A percentile compares a stretch with the other conserved stretches of the same genome.
Conservation (phyloP, 225 moss, liverwort and hornwort species). For the Pleurozium schreberi region DNA sequence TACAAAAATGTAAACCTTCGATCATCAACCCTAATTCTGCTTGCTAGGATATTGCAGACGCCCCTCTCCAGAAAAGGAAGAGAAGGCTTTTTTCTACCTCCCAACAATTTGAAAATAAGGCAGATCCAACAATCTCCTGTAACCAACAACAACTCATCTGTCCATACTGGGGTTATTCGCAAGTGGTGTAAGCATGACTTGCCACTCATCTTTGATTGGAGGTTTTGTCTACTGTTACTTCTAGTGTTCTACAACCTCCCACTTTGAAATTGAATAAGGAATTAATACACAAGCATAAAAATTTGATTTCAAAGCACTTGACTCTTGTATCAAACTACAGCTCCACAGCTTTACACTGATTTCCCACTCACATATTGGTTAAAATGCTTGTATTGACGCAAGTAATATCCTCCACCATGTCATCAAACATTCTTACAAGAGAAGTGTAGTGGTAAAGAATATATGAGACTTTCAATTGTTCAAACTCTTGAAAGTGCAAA, state of each 20-base stretch:
- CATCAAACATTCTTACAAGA: neutral
- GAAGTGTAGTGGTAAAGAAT: neutral
- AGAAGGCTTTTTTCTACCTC: neutral
- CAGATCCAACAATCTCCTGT: neutral
- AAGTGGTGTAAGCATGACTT: neutral
- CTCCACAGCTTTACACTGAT: neutral
- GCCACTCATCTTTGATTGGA: neutral
- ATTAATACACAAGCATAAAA: neutral
- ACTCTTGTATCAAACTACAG: neutral
- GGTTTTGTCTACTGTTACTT: neutral
- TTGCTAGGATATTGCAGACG: neutral
- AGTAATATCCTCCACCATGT: neutral
- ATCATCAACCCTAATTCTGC: constrained; percentile 1
- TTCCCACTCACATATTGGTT: neutral
- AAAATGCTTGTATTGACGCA: neutral
- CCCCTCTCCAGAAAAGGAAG: neutral
- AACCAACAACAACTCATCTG: neutral
- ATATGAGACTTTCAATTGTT: neutral
- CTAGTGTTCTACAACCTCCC: neutral
- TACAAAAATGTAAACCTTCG: neutral
- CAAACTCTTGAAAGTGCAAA: neutral
- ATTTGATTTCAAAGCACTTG: neutral
- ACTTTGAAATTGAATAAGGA: neutral
- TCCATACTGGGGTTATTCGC: neutral
- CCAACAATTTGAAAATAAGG: neutral